Evolutionary conservation across 108 stramenopile genomes (phyloP), one percentile per base, ranked within the genome.

Genomic region (Nannochloropsis gaditana): DNA sequence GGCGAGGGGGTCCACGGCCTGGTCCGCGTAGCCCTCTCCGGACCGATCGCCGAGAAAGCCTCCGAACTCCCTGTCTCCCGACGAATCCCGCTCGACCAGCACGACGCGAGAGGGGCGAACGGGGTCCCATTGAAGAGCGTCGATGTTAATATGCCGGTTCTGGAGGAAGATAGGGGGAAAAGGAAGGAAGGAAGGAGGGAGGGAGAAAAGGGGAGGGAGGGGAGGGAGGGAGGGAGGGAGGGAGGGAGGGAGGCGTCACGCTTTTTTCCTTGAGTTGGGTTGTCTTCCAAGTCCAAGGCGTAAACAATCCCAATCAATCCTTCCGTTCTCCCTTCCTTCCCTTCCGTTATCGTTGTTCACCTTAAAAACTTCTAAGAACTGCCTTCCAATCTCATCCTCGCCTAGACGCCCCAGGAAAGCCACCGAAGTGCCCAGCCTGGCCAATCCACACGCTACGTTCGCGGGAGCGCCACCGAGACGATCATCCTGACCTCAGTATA

Each of bases 361-460:
- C 59, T 73, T 15, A n/a, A 73, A 73, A n/a, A 73, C 59, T n/a
- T 73, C 8, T n/a, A n/a, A n/a, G 59, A 73, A 73, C 59, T 73
- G 59, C 59, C 59, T 15, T 15, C 84, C 88, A 11, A 83, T 59
- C 9, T 44, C 43, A 21, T 85, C 85, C 79, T 79, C 44, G 42
- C 88, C 88, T 5, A 89, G 80, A 9, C 84, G 84, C 17, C 88
- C 88, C 44, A 83, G 45, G 59, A 85, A 89, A 19, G 85, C 82
- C 81, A 41, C 85, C 9, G 50, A 19, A 9, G 83, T 82, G 8
- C 88, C 88, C 21, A 85, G 85, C 83, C 83, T 85, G n/a, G 83
- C 44, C 59, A 89, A 84, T n/a, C 84, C 88, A 82, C 88, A 85
- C 43, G 88, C 88, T 2, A 89, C 88, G 50, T 89, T 89, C 9